These are phyloP conservation scores for Penicillium expansum DNA, from an alignment of 2,329 filamentous ascomycete genomes.

Conservation along the genomic window DNA sequence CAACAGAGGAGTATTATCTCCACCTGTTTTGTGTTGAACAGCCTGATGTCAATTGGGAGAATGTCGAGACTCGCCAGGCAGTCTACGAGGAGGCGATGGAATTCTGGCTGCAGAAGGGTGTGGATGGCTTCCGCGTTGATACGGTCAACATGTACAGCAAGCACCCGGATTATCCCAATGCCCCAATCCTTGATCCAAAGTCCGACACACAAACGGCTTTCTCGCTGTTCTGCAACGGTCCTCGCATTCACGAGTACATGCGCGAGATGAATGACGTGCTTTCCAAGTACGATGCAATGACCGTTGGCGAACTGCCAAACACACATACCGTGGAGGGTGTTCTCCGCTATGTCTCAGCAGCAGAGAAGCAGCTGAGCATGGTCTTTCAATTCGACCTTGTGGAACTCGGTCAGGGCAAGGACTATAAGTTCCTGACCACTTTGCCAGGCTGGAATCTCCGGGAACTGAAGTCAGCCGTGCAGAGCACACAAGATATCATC, in stretches of 20 bases:
- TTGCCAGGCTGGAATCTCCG: conserved; percentile 47
- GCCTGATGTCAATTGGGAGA: conserved; percentile 79
- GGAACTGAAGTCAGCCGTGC: conserved; percentile 43
- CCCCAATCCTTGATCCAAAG: conserved; percentile 51
- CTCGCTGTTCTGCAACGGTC: conserved; percentile 64
- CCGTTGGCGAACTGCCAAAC: conserved; percentile 66
- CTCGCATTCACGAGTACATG: conserved; percentile 66
- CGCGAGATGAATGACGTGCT: conserved; percentile 62
- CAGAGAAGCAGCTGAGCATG: conserved; percentile 64
- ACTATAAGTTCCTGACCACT: conserved; percentile 46
- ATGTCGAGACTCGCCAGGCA: conserved; percentile 59
- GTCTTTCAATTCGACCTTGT: conserved; percentile 59
- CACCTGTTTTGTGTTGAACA: conserved; percentile 70
- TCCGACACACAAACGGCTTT: conserved; percentile 52
- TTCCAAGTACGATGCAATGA: conserved; percentile 64
- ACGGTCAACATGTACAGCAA: conserved; percentile 64
- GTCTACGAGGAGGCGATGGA: conserved; percentile 67
- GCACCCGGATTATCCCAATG: conserved; percentile 51
- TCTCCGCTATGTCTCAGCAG: conserved; percentile 58
- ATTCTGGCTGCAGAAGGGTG: conserved; percentile 71
- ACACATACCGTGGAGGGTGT: conserved; percentile 60
- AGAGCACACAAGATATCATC: conserved; percentile 54
- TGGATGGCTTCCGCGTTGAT: conserved; percentile 68
- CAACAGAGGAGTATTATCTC: conserved; percentile 68
- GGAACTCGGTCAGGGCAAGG: conserved; percentile 54